These are phyloP conservation scores for Aspergillus sp. DNA, from an alignment of 2,329 filamentous ascomycete species.

Conservation along the genomic window DNA sequence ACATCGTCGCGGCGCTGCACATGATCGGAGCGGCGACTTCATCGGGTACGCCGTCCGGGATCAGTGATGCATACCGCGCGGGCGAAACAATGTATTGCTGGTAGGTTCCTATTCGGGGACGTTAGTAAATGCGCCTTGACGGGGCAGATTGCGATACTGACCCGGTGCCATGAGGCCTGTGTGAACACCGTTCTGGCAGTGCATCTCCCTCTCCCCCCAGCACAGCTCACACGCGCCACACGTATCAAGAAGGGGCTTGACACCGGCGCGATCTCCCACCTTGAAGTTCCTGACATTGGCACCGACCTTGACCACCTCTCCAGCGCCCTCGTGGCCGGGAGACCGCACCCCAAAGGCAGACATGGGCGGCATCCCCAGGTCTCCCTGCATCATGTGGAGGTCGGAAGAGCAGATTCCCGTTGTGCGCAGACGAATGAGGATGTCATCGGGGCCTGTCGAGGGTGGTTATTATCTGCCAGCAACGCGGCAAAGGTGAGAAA, in stretches of 20 bases:
- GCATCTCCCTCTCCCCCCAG: conserved; percentile 53
- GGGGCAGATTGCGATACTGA: conserved; percentile 26
- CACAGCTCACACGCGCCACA: conserved; percentile 53
- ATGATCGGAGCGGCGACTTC: conserved; percentile 59
- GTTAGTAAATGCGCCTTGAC: not conserved
- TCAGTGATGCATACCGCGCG: conserved; percentile 53
- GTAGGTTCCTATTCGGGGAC: conserved; percentile 47
- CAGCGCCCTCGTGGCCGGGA: conserved; percentile 57
- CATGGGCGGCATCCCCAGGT: conserved; percentile 52
- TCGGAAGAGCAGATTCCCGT: conserved; percentile 60
- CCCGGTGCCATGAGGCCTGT: conserved; percentile 45
- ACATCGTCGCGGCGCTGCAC: conserved; percentile 59
- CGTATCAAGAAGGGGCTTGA: conserved; percentile 53
- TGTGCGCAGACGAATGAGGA: conserved; percentile 57
- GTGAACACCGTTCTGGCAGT: conserved; percentile 30
- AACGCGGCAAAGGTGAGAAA: not conserved
- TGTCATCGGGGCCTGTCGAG: conserved; percentile 49
- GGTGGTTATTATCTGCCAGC: not conserved
- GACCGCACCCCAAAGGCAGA: conserved; percentile 44
- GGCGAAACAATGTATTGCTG: conserved; percentile 60
- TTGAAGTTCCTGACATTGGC: conserved; percentile 53
- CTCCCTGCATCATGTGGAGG: conserved; percentile 57
- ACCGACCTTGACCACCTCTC: conserved; percentile 58
- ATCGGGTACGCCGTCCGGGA: conserved; percentile 56
- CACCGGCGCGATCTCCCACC: conserved; percentile 53